These are phyloP conservation scores for Cryoendolithus antarcticus DNA, from an alignment of 2,329 filamentous ascomycete genomes.

Conservation along the genomic window DNA sequence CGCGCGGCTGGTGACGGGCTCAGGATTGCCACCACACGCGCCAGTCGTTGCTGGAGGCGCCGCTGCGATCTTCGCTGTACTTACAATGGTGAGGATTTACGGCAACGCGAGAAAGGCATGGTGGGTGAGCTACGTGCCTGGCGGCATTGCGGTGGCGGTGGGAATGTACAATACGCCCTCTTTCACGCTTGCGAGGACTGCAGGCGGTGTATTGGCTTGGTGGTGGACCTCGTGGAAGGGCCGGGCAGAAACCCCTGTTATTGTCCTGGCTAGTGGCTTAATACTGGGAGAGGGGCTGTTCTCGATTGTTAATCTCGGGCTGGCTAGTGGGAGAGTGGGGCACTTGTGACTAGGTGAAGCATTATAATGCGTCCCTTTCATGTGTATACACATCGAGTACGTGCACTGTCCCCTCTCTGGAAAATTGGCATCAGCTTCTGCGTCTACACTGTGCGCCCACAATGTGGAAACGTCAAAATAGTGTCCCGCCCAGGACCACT, in stretches of 20 bases:
- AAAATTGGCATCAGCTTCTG: too few relatives aligned
- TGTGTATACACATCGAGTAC: too few relatives aligned
- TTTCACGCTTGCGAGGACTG: conserved; percentile 78
- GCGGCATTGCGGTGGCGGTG: conserved; percentile 90
- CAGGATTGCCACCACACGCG: conserved; percentile 75
- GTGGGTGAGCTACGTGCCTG: conserved; percentile 71
- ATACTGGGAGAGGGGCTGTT: conserved; percentile 87
- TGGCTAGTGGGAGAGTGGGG: conserved; percentile 66
- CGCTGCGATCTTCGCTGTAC: conserved; percentile 58
- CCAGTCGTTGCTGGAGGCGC: conserved; percentile 65
- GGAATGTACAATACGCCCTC: conserved; percentile 98
- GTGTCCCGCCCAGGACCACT: too few relatives aligned
- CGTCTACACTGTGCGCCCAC: too few relatives aligned
- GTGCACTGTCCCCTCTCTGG: too few relatives aligned
- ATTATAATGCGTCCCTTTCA: too few relatives aligned
- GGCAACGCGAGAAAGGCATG: conserved; percentile 28
- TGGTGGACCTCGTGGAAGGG: conserved; percentile 55
- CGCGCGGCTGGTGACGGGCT: conserved; percentile 78
- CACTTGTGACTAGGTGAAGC: conserved; percentile 51
- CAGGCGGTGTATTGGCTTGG: conserved; percentile 65
- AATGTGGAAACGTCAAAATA: too few relatives aligned
- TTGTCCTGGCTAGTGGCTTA: conserved; percentile 79
- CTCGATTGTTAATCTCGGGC: conserved; percentile 75
- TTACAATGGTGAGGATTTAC: conserved; percentile 57
- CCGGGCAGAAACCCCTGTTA: conserved; percentile 59